These are phyloP conservation scores for Oehlia diaphana DNA, from an alignment of 192 early-diverging fungal species.

Conservation along the genomic window DNA sequence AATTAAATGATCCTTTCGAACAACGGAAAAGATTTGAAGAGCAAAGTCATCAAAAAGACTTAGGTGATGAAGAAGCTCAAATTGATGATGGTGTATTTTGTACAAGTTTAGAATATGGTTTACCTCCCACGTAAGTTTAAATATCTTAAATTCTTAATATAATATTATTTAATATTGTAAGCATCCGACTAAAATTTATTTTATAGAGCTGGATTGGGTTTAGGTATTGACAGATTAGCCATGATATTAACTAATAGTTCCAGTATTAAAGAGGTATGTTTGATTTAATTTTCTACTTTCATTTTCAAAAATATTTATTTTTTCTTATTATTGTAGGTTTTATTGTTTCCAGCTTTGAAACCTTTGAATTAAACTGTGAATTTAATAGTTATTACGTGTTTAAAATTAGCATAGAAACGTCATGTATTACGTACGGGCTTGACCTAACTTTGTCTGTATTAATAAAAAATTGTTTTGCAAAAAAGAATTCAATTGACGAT, in stretches of 20 bases:
- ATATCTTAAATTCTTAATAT: constrained; percentile 8
- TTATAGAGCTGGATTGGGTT: constrained; percentile 73
- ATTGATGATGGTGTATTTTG: constrained; percentile 97
- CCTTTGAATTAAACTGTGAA: no score
- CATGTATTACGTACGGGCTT: no score
- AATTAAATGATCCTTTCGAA: constrained; percentile 99
- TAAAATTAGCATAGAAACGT: no score
- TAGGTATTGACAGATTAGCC: constrained; percentile 94
- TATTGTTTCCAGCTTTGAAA: no score
- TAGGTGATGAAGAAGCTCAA: constrained; percentile 98
- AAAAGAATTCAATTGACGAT: no score
- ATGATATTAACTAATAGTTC: constrained; percentile 99
- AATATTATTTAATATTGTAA: not conserved
- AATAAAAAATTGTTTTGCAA: no score
- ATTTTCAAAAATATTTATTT: no score
- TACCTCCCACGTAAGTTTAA: constrained; percentile 77
- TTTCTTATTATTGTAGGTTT: no score
- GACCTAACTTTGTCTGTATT: no score
- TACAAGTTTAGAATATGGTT: constrained; percentile 93
- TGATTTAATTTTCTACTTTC: no score
- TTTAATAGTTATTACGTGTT: no score
- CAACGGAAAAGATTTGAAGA: constrained; percentile 97
- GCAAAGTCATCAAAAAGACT: constrained; percentile 93
- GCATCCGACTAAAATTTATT: not conserved
- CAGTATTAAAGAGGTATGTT: constrained; percentile 91